A percentile compares a stretch with the other conserved stretches of the same genome.
phyloP scores from a whole-genome alignment of 495 filamentous ascomycete species.

The Penicillium samsonianum region DNA sequence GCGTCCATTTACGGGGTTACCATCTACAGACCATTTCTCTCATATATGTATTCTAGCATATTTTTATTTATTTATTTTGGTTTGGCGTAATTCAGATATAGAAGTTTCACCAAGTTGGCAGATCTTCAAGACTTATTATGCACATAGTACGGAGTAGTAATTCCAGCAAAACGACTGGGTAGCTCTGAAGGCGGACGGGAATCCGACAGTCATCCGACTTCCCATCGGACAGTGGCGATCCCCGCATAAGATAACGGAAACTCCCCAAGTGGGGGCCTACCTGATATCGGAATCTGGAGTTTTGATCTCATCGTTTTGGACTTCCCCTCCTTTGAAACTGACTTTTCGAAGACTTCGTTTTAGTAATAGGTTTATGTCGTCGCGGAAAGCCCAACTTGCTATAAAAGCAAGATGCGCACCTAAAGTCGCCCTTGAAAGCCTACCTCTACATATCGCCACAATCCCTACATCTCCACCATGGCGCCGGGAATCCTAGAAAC shows the following conservation, averaged over 20 bases:
- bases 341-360: background rate
- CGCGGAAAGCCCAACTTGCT: slow-evolving; percentile 22
- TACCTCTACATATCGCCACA: background rate
- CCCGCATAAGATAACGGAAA: slow-evolving; percentile 31
- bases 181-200: too few relatives aligned
- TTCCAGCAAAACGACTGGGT: background rate
- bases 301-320: slow-evolving; percentile 16
- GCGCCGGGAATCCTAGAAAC: slow-evolving; percentile 56
- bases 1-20: background rate
- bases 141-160: background rate
- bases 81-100: slow-evolving; percentile 19
- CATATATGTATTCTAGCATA: slow-evolving; percentile 23
- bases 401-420: slow-evolving; percentile 16
- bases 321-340: slow-evolving; percentile 18
- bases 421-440: slow-evolving; percentile 13
- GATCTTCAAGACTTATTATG: too few relatives aligned
- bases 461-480: slow-evolving; percentile 43
- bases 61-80: slow-evolving; percentile 19
- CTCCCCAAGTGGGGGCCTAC: slow-evolving; percentile 11
- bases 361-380: slow-evolving; percentile 20
- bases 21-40: slow-evolving; percentile 7
- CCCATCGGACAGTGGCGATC: slow-evolving; percentile 49
- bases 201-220: slow-evolving; percentile 9
- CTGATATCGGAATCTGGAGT: slow-evolving; percentile 1
- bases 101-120: background rate